phyloP scores from a whole-genome alignment of 306 rosid genomes.

The Acacia acuminata region DNA sequence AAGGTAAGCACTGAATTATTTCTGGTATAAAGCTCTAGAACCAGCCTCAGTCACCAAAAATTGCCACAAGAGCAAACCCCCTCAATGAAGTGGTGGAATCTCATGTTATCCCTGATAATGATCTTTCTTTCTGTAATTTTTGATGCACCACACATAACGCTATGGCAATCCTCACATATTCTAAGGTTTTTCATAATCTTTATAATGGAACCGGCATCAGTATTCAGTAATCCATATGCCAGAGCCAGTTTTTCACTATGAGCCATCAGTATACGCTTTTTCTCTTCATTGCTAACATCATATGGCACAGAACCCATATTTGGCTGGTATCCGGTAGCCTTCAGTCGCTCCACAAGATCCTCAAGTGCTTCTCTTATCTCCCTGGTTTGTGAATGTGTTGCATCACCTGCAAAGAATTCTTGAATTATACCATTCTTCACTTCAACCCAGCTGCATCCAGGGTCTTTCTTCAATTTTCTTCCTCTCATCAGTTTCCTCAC shows the following conservation, averaged over 20 bases:
- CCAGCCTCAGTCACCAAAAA: slow-evolving; percentile 63
- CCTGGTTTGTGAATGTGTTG: slow-evolving; percentile 52
- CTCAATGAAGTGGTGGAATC: slow-evolving; percentile 73
- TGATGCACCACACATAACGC: slow-evolving; percentile 68
- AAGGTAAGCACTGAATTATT: not conserved
- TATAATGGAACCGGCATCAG: slow-evolving; percentile 54
- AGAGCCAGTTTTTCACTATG: slow-evolving; percentile 89
- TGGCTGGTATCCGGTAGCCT: slow-evolving; percentile 60
- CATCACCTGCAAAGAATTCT: slow-evolving; percentile 67
- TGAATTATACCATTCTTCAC: slow-evolving; percentile 56
- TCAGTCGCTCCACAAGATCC: slow-evolving; percentile 61
- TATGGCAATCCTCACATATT: slow-evolving; percentile 83
- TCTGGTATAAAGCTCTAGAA: not conserved
- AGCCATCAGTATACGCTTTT: slow-evolving; percentile 50
- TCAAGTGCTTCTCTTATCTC: slow-evolving; percentile 57
- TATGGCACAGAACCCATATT: slow-evolving; percentile 58
- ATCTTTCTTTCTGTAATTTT: slow-evolving; percentile 65
- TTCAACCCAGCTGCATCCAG: slow-evolving; percentile 90
- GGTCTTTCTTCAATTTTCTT: slow-evolving; percentile 59
- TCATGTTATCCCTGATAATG: slow-evolving; percentile 70
- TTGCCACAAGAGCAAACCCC: slow-evolving; percentile 79
- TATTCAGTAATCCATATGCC: slow-evolving; percentile 59
- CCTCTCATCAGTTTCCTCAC: slow-evolving; percentile 68
- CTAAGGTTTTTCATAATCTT: slow-evolving; percentile 87
- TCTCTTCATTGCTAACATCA: slow-evolving; percentile 55